Evolutionary conservation across 768 basidiomycete genomes (phyloP).

Genomic region (Hygrophoropsis aurantiaca): DNA sequence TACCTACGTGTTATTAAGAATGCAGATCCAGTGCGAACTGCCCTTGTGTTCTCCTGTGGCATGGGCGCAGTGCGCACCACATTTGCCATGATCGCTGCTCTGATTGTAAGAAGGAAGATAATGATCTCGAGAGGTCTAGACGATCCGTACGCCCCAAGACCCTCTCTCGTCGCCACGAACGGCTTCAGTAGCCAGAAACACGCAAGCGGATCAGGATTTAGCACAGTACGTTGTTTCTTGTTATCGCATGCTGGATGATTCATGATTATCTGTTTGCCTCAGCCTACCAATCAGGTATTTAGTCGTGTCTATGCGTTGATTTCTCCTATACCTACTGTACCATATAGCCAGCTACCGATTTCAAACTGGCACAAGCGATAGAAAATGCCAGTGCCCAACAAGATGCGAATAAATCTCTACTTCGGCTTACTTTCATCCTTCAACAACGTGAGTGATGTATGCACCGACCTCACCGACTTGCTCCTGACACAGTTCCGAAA

Average conservation of each 20-base stretch:
- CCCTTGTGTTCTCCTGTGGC: constrained; percentile 92
- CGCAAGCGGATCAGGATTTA: constrained; percentile 37
- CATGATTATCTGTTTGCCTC: constrained; percentile 5
- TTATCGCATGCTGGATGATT: not conserved
- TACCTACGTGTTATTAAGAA: constrained; percentile 80
- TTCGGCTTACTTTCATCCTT: constrained; percentile 78
- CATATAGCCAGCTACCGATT: constrained; percentile 53
- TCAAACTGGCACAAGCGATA: constrained; percentile 58
- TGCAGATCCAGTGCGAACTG: constrained; percentile 77
- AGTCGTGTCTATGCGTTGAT: not conserved
- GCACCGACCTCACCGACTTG: not conserved
- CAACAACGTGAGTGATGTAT: constrained; percentile 56
- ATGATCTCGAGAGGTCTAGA: constrained; percentile 57
- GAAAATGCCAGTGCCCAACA: constrained; percentile 81
- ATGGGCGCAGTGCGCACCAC: constrained; percentile 97
- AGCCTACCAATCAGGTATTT: constrained; percentile 32
- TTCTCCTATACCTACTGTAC: constrained; percentile 15
- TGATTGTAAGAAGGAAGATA: constrained; percentile 80
- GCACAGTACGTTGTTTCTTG: constrained; percentile 41
- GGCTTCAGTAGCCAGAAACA: constrained; percentile 12
- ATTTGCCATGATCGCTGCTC: constrained; percentile 95
- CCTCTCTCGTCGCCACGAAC: constrained; percentile 12
- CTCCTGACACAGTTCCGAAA: constrained; percentile 23
- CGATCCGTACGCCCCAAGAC: constrained; percentile 72
- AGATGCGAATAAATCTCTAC: constrained; percentile 70